Conservation (phyloP, 371 early-diverging fungal species). For the Mortierella sp. region DNA sequence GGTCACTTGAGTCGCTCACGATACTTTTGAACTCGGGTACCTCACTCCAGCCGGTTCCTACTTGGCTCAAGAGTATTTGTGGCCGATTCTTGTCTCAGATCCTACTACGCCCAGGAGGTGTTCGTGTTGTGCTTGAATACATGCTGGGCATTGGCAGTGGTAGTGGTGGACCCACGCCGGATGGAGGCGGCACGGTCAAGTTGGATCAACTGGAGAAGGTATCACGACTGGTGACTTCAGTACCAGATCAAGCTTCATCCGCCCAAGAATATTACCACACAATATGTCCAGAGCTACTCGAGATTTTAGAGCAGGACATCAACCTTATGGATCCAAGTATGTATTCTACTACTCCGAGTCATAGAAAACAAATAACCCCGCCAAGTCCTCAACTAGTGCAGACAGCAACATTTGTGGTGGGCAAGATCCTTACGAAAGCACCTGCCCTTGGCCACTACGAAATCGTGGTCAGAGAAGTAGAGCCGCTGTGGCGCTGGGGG, state of each 20-base stretch:
- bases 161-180: no score
- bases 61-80: slow-evolving; percentile 72
- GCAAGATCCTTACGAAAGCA: slow-evolving; percentile 62
- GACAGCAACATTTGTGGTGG: slow-evolving; percentile 65
- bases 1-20: slow-evolving; percentile 73
- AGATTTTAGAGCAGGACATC: slow-evolving; percentile 39
- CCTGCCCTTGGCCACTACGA: slow-evolving; percentile 59
- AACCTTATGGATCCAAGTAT: slow-evolving; percentile 4
- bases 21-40: slow-evolving; percentile 64
- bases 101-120: slow-evolving; percentile 69
- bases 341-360: background rate
- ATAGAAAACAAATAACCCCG: slow-evolving; percentile 13
- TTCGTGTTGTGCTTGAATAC: slow-evolving; percentile 70
- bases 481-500: slow-evolving; percentile 54
- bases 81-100: slow-evolving; percentile 73
- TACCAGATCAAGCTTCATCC: slow-evolving; percentile 70
- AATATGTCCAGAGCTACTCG: slow-evolving; percentile 66
- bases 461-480: slow-evolving; percentile 62
- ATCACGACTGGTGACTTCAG: slow-evolving; percentile 70
- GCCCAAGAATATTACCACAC: slow-evolving; percentile 68
- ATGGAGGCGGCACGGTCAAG: slow-evolving; percentile 53
- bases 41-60: slow-evolving; percentile 64
- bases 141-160: slow-evolving; percentile 60
- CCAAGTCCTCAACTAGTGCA: slow-evolving; percentile 51
- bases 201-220: slow-evolving; percentile 71